phyloP scores from a whole-genome alignment of 2,329 filamentous ascomycete species.

The Fusarium drepaniforme region DNA sequence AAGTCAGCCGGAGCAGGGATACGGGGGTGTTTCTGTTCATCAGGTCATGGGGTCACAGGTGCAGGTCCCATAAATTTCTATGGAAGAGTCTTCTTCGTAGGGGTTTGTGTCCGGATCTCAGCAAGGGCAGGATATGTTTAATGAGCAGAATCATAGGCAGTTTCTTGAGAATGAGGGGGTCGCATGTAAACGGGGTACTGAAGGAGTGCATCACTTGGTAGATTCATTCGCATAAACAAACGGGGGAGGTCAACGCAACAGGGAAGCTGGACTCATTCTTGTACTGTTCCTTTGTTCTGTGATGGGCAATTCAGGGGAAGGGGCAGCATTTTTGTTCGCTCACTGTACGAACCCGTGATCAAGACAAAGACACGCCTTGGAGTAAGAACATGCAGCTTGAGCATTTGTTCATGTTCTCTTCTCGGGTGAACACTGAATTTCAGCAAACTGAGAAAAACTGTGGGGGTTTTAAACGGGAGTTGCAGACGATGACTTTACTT shows the following conservation, averaged over 20 bases:
- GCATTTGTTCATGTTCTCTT: background rate
- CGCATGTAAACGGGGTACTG: background rate
- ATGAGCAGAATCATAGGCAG: background rate
- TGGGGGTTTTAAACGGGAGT: background rate
- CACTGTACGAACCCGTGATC: background rate
- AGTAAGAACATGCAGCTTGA: background rate
- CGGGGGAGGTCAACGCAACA: background rate
- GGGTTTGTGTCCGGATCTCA: background rate
- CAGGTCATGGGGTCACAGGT: background rate
- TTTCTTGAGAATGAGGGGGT: background rate
- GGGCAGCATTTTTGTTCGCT: background rate
- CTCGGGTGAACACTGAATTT: background rate
- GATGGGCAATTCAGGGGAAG: background rate
- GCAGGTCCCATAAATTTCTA: background rate
- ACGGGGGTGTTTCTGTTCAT: background rate
- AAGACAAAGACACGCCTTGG: background rate
- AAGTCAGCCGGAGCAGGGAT: background rate
- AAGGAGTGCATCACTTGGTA: background rate
- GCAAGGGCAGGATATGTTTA: background rate
- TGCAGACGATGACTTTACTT: background rate
- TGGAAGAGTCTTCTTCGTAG: background rate
- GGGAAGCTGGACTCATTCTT: background rate
- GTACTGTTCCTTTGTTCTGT: background rate
- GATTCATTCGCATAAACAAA: background rate
- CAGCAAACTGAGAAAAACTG: background rate